Evolutionary conservation across 2,329 filamentous ascomycete species (phyloP).

Genomic region (Colletotrichum eleusines): DNA sequence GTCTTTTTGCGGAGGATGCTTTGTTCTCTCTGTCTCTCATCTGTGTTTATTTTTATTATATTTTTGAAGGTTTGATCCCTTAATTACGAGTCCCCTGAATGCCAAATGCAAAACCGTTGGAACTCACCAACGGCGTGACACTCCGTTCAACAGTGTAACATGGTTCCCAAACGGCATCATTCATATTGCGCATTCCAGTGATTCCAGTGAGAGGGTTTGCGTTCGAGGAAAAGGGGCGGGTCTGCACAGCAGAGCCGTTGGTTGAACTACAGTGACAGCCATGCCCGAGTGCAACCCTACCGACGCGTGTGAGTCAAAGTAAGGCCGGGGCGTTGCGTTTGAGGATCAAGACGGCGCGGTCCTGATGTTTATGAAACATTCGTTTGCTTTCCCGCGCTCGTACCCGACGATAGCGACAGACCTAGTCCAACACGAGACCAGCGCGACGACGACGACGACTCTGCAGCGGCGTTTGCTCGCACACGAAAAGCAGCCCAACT

Average conservation of each 20-base stretch:
- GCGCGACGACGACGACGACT: neutral
- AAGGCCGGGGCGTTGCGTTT: neutral
- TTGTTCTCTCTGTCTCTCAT: no score
- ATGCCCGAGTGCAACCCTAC: neutral
- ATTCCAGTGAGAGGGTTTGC: neutral
- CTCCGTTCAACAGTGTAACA: neutral
- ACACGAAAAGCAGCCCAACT: neutral
- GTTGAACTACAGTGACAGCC: no score
- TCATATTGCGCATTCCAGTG: neutral
- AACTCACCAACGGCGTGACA: neutral
- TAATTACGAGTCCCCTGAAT: neutral
- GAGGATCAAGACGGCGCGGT: neutral
- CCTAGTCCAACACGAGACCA: neutral
- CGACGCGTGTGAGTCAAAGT: neutral
- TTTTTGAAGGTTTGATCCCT: rapidly evolving
- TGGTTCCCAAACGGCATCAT: neutral
- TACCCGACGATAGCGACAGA: neutral
- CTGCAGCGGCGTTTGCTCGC: neutral
- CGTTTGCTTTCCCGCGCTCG: neutral
- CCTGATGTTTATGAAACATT: no score
- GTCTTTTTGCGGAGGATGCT: neutral
- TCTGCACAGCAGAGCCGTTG: neutral
- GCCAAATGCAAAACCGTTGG: neutral
- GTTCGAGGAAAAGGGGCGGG: neutral
- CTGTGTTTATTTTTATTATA: no score